These are phyloP conservation scores for Reutealis trisperma DNA, from an alignment of 345 rosid species.

Conservation along the genomic window DNA sequence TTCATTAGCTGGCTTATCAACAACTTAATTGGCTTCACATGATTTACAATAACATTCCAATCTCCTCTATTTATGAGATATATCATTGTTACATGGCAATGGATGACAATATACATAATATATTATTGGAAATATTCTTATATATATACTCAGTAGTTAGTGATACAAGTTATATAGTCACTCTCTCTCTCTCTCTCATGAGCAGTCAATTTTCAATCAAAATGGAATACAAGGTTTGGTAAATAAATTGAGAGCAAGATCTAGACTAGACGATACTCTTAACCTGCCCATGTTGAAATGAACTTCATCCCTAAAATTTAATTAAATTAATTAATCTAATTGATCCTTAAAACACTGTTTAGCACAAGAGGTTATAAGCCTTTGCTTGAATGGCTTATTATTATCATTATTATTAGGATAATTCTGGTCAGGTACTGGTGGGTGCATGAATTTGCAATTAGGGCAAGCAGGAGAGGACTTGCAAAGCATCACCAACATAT, in stretches of 20 bases:
- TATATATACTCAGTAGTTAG: background rate
- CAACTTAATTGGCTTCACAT: no score
- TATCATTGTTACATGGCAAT: no score
- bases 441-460: conserved; percentile 91
- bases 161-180: background rate
- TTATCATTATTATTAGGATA: conserved; percentile 13
- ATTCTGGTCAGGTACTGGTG: conserved; percentile 47
- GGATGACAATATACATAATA: no score
- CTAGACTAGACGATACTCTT: background rate
- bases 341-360: conserved; percentile 1
- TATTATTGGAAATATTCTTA: no score
- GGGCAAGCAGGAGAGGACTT: conserved; percentile 79
- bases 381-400: conserved; percentile 42
- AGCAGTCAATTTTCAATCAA: conserved; percentile 14
- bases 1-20: no score
- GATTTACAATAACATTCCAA: no score
- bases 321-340: background rate
- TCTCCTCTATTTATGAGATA: no score
- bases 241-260: background rate
- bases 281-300: background rate
- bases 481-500: conserved; percentile 85
- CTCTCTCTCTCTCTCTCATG: background rate
- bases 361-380: conserved; percentile 59
- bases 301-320: background rate
- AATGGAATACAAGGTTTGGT: background rate